phyloP scores from a whole-genome alignment of 2,329 filamentous ascomycete genomes.

The Colletotrichum cordylinicola region DNA sequence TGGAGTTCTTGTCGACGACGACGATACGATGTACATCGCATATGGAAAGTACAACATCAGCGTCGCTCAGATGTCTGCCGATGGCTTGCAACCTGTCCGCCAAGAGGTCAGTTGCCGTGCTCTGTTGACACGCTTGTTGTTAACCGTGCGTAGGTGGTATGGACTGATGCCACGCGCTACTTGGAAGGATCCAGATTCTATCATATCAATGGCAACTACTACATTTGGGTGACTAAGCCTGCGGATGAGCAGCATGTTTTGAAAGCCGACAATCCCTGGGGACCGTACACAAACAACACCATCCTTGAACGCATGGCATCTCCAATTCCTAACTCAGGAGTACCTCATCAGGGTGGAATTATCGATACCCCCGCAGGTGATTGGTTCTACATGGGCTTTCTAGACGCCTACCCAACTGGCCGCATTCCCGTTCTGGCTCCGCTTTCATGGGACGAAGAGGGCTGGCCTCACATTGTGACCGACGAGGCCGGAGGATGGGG shows the following conservation, averaged over 20 bases:
- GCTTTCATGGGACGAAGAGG: conserved; percentile 48
- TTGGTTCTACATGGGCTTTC: conserved; percentile 65
- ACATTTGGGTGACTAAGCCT: conserved; percentile 53
- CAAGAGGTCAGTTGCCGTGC: neutral
- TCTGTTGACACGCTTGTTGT: rapidly evolving
- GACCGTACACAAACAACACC: conserved; percentile 50
- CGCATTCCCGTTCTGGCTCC: conserved; percentile 63
- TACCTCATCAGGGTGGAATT: conserved; percentile 60
- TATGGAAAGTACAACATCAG: conserved; percentile 39
- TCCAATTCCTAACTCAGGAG: conserved; percentile 43
- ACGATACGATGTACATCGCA: conserved; percentile 43
- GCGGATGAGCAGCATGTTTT: conserved; percentile 50
- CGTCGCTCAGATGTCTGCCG: conserved; percentile 3
- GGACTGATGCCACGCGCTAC: neutral
- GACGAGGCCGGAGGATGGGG: conserved; percentile 49
- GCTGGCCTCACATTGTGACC: conserved; percentile 50
- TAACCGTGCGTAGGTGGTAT: neutral
- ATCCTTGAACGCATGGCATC: conserved; percentile 38
- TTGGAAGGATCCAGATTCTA: conserved; percentile 60
- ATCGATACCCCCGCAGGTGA: conserved; percentile 55
- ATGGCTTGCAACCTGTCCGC: neutral
- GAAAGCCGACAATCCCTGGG: conserved; percentile 50
- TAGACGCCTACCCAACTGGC: conserved; percentile 59
- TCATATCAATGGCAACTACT: conserved; percentile 58
- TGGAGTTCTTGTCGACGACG: conserved; percentile 41